Percentiles rank a stretch among this genome's conserved stretches.
Conservation (phyloP, 2,329 filamentous ascomycete genomes). For the Zelopaecilomyces penicillatus region DNA sequence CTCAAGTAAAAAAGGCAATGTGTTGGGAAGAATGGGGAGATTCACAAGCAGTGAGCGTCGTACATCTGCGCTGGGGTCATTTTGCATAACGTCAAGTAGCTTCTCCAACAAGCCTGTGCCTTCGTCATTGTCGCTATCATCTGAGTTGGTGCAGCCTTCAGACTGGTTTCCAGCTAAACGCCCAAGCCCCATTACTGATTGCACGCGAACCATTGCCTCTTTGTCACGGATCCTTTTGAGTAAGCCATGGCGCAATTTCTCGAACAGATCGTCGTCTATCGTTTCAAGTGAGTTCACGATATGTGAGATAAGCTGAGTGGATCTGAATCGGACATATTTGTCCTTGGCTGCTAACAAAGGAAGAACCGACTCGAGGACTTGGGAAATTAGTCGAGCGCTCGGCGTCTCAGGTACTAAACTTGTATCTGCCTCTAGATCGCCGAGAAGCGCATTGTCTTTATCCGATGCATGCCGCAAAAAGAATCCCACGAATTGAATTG, state of each 20-base stretch:
- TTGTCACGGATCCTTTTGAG: conserved; percentile 87
- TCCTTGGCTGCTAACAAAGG: conserved; percentile 80
- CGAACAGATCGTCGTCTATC: conserved; percentile 86
- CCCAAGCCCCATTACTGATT: conserved; percentile 85
- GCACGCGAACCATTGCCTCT: conserved; percentile 82
- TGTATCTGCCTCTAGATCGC: conserved; percentile 57
- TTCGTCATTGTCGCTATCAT: conserved; percentile 56
- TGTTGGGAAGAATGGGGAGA: conserved; percentile 74
- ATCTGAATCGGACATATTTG: conserved; percentile 82
- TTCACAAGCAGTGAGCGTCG: conserved; percentile 81
- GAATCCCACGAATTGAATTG: conserved; percentile 77
- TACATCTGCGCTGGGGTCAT: conserved; percentile 91
- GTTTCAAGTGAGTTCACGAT: conserved; percentile 88
- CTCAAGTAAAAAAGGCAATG: conserved; percentile 81
- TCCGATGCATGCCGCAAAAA: conserved; percentile 69
- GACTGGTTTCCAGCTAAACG: conserved; percentile 71
- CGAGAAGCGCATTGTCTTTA: conserved; percentile 61
- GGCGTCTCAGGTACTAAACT: conserved; percentile 74
- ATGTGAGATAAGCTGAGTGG: conserved; percentile 83
- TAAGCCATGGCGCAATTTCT: conserved; percentile 68
- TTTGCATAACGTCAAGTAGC: conserved; percentile 79
- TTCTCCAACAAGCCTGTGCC: conserved; percentile 68
- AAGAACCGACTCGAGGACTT: conserved; percentile 64
- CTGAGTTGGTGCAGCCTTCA: conserved; percentile 60
- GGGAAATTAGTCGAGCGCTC: conserved; percentile 66